Evolutionary conservation across 163 green algal species (phyloP).

Genomic region (Volvox carteri): DNA sequence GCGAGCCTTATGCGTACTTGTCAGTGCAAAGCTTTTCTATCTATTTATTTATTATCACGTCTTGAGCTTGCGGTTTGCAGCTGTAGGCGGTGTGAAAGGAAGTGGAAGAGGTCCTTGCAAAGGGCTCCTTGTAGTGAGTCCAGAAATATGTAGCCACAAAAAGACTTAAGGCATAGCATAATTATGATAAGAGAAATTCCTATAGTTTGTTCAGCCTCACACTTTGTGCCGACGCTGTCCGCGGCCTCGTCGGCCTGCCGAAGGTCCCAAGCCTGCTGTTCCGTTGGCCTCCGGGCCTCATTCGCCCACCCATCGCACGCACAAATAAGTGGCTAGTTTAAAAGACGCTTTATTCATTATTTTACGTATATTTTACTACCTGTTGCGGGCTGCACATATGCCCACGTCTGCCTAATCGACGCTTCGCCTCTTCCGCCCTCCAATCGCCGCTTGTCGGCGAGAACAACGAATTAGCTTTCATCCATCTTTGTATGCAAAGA

Average conservation of each 20-base stretch:
- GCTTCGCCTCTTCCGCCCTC: background rate
- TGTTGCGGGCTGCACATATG: background rate
- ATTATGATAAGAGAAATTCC: too few relatives aligned
- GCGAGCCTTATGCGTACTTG: too few relatives aligned
- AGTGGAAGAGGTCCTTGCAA: too few relatives aligned
- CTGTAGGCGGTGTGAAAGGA: too few relatives aligned
- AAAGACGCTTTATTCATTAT: background rate
- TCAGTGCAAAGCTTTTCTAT: too few relatives aligned
- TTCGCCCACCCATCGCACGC: background rate
- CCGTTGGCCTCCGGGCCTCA: constrained; percentile 15
- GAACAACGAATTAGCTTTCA: background rate
- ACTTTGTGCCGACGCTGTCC: background rate
- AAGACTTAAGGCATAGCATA: too few relatives aligned
- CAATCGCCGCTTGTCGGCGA: background rate
- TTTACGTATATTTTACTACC: background rate
- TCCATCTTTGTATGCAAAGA: constrained; percentile 49
- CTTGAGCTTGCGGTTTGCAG: too few relatives aligned
- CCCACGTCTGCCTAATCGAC: background rate
- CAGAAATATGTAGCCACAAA: too few relatives aligned
- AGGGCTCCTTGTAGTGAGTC: too few relatives aligned
- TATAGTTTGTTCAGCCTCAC: background rate
- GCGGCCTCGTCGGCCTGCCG: constrained; percentile 12
- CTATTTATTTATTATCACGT: too few relatives aligned
- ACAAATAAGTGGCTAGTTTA: background rate
- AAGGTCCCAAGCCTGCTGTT: background rate